Evolutionary conservation across 164 flowering plant species (phyloP).

Genomic region (Sextonia rubra): DNA sequence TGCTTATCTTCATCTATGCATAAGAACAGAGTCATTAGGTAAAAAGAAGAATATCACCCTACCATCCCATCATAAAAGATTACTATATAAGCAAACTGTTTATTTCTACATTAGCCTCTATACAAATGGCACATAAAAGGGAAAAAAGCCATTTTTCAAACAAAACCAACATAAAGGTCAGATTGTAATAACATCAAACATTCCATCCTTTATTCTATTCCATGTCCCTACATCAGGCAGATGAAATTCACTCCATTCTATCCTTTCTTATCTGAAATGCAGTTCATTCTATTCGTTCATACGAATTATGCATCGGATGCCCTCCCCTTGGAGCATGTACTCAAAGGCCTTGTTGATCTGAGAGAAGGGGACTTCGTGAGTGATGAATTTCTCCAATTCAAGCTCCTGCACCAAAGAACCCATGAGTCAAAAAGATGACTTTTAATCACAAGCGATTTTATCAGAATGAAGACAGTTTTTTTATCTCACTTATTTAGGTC

Average conservation of each 20-base stretch:
- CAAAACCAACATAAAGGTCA: too few species aligned
- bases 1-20: too few species aligned
- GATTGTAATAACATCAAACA: too few species aligned
- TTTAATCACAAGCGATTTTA: background rate
- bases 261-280: background rate
- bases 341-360: constrained; percentile 77
- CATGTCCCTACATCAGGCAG: background rate
- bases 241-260: background rate
- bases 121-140: background rate
- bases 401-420: constrained; percentile 16
- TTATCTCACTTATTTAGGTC: too few species aligned
- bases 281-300: constrained; percentile 12
- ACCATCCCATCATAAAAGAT: too few species aligned
- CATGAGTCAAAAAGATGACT: background rate
- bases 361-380: constrained; percentile 56
- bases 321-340: constrained; percentile 47
- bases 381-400: constrained; percentile 59
- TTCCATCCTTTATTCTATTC: background rate
- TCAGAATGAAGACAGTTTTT: too few species aligned
- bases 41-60: too few species aligned
- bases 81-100: too few species aligned
- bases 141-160: background rate
- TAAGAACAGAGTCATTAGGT: too few species aligned
- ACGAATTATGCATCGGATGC: constrained; percentile 53
- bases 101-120: too few species aligned